Evolutionary conservation across 225 moss, liverwort and hornwort species (phyloP).

Genomic region (Bryoerythrophyllum caledonicum): DNA sequence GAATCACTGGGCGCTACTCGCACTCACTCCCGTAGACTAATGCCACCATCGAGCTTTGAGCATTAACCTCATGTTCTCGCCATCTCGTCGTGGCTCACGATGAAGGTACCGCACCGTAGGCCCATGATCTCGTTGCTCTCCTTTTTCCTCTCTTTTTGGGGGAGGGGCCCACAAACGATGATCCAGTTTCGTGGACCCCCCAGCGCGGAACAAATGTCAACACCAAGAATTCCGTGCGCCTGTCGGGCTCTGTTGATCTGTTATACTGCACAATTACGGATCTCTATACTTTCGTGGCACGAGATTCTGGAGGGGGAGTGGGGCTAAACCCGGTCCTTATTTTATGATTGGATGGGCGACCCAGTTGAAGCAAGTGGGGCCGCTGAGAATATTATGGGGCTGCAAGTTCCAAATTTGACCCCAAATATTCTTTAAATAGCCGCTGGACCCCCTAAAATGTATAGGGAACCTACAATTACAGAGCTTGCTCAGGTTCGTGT

Average conservation of each 20-base stretch:
- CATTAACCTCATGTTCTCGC: no score
- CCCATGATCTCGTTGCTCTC: neutral
- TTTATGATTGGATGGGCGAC: no score
- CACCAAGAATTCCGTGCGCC: neutral
- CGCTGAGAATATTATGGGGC: no score
- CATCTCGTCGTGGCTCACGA: neutral
- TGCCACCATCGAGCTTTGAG: neutral
- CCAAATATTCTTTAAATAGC: no score
- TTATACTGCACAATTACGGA: neutral
- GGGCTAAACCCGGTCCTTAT: no score
- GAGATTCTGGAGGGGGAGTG: no score
- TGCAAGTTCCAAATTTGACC: no score
- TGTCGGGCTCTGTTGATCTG: neutral
- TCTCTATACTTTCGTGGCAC: no score
- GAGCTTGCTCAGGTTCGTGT: neutral
- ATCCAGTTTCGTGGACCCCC: neutral
- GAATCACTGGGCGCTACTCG: neutral
- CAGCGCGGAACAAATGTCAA: neutral
- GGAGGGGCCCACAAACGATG: neutral
- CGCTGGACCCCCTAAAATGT: no score
- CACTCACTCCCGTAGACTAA: neutral
- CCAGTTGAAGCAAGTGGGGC: no score
- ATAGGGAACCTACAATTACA: no score
- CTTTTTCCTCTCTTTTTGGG: no score
- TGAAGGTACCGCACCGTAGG: neutral